These are phyloP conservation scores for Fusarium nodosum DNA, from an alignment of 2,329 filamentous ascomycete species.

Conservation along the genomic window DNA sequence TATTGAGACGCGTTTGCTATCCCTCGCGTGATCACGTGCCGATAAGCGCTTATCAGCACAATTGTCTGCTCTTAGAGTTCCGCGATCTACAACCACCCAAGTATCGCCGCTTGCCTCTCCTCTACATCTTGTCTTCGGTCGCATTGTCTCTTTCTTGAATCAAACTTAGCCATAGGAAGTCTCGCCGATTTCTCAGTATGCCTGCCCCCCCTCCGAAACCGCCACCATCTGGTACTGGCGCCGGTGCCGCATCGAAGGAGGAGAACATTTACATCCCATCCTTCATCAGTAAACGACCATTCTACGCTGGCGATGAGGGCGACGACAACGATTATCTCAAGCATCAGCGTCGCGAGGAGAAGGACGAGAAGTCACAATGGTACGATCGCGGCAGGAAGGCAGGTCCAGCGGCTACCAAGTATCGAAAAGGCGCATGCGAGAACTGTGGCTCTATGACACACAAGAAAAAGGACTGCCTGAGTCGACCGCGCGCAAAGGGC, in stretches of 20 bases:
- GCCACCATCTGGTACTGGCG: slow-evolving; percentile 54
- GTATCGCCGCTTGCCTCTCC: slow-evolving; percentile 2
- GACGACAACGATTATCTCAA: slow-evolving; percentile 90
- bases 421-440: slow-evolving; percentile 96
- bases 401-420: slow-evolving; percentile 93
- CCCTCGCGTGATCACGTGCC: slow-evolving; percentile 36
- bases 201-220: slow-evolving; percentile 53
- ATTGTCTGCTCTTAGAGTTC: slow-evolving; percentile 13
- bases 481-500: slow-evolving; percentile 87
- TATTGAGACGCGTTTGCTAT: slow-evolving; percentile 32
- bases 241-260: slow-evolving; percentile 74
- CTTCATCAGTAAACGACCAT: slow-evolving; percentile 98
- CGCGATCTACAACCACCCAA: slow-evolving; percentile 11
- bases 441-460: slow-evolving; percentile 99
- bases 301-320: slow-evolving; percentile 87
- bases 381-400: slow-evolving; percentile 89
- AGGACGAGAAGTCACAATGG: slow-evolving; percentile 84
- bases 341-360: slow-evolving; percentile 80
- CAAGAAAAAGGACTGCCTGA: slow-evolving; percentile 93
- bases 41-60: slow-evolving; percentile 42
- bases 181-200: slow-evolving; percentile 4
- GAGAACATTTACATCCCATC: slow-evolving; percentile 98
- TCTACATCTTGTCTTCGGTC: background rate
- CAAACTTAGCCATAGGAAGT: no score
- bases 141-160: background rate